Evolutionary conservation across 805 yeast species (phyloP).

Genomic region (Candida peoriensis): DNA sequence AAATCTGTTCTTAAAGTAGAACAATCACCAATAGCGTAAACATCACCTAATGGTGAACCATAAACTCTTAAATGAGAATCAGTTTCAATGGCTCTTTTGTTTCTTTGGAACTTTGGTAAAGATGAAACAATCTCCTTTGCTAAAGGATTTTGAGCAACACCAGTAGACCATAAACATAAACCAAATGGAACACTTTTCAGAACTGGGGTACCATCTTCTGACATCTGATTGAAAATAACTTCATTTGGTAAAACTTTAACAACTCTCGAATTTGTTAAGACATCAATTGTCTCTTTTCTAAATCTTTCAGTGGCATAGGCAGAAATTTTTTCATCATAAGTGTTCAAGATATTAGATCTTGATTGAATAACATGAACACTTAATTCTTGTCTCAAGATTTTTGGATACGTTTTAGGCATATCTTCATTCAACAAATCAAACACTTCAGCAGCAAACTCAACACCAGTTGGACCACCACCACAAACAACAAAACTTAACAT

Average conservation of each 20-base stretch:
- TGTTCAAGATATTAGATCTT: conserved; percentile 60
- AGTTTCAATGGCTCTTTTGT: conserved; percentile 69
- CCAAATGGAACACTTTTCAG: conserved; percentile 57
- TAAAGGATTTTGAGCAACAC: conserved; percentile 62
- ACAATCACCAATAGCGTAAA: conserved; percentile 71
- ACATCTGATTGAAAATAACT: conserved; percentile 52
- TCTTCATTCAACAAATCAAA: conserved; percentile 65
- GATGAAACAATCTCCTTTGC: conserved; percentile 49
- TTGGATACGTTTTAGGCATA: conserved; percentile 50
- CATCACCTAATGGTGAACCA: conserved; percentile 64
- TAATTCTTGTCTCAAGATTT: conserved; percentile 54
- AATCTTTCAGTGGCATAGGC: conserved; percentile 62
- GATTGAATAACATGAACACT: conserved; percentile 68
- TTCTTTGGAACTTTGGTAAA: conserved; percentile 46
- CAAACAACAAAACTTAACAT: conserved; percentile 60
- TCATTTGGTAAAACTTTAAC: conserved; percentile 49
- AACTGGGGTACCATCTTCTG: conserved; percentile 35
- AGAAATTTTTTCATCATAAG: conserved; percentile 61
- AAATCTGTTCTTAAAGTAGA: conserved; percentile 59
- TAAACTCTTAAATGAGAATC: conserved; percentile 66
- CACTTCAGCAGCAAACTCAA: conserved; percentile 69
- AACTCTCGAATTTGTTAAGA: conserved; percentile 61
- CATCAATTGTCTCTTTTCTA: conserved; percentile 56
- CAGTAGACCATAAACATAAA: conserved; percentile 71
- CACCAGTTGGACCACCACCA: conserved; percentile 78